Base-by-base conservation (phyloP, 768 basidiomycete species). In the Leccinum rimulosum region DNA sequence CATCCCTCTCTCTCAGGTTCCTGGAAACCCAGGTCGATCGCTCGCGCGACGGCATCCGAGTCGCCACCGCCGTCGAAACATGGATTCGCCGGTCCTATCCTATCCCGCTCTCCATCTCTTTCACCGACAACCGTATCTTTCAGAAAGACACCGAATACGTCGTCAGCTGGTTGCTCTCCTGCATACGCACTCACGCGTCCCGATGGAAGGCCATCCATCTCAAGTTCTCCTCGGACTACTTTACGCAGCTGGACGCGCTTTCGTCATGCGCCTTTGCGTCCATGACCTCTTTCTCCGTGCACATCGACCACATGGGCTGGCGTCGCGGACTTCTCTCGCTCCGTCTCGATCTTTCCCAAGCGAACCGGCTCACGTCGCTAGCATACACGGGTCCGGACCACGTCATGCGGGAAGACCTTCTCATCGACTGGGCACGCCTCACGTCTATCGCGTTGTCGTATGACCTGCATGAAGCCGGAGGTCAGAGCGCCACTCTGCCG, bases 251-350 rank as follows among this genome's bases (percentile, higher is more conserved):
- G 10, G 33, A 56, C 19, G 43, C 27, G 7, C 59, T 70, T 10
- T 67, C 69, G 6, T 61, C 66, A 0, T 69, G 65, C 19, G 55
- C 58, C 0, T 69, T 69, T 28, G 60, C 67, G 0, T 62, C 69
- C 4, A 65, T 70, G 22, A 35, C 60, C 6, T 64, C 67, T 27
- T 63, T 70, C 40, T 61, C 69, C 15, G 53, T 65, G 4, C 70
- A 69, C 28, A 58, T 62, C 27, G 69, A 70, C 30, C 69, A 71
- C 52, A 69, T 70, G 67, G 67, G 67, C 22, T 69, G 69, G 69
- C 65, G 67, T 19, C 56, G 62, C 28, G 60, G 65, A 27, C 58
- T 62, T 14, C 56, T 62, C 35, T 67, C 65, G n/a, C 52, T 69
- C 22, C 25, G 14, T 19, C 60, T 70, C 25, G 67, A 71, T 50